Conservation (phyloP, 495 filamentous ascomycete species). For the Hypoxylon intermedium region DNA sequence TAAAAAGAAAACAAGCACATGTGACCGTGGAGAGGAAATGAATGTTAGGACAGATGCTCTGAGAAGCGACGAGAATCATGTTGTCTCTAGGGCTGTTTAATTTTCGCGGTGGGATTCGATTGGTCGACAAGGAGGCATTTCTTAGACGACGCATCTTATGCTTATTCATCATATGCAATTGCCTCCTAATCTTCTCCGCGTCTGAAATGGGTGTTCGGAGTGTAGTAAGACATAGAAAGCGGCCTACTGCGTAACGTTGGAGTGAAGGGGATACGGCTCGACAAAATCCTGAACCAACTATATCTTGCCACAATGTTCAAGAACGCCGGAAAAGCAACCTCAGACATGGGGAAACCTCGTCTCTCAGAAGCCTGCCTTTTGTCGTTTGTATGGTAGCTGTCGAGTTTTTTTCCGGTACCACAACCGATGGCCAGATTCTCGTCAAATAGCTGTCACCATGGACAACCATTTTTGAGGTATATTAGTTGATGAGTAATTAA, state of each 20-base stretch:
- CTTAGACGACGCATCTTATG: slow-evolving; percentile 33
- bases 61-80: slow-evolving; percentile 17
- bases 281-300: slow-evolving; percentile 47
- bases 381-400: slow-evolving; percentile 27
- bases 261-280: slow-evolving; percentile 29
- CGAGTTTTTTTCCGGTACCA: slow-evolving; percentile 21
- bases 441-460: slow-evolving; percentile 10
- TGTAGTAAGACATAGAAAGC: slow-evolving; percentile 18
- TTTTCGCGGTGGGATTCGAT: slow-evolving; percentile 11
- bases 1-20: slow-evolving; percentile 38
- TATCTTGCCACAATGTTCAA: slow-evolving; percentile 49
- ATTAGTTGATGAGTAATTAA: slow-evolving; percentile 59
- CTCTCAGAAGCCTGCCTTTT: slow-evolving; percentile 37
- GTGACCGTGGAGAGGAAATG: slow-evolving; percentile 38
- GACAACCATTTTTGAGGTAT: slow-evolving; percentile 39
- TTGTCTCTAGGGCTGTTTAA: slow-evolving; percentile 11
- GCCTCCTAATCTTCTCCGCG: slow-evolving; percentile 20
- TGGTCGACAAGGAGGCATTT: slow-evolving; percentile 24
- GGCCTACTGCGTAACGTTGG: slow-evolving; percentile 23
- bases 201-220: slow-evolving; percentile 3
- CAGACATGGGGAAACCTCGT: slow-evolving; percentile 34
- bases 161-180: slow-evolving; percentile 39
- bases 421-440: slow-evolving; percentile 27
- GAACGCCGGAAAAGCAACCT: slow-evolving; percentile 42
- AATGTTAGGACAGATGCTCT: slow-evolving; percentile 32